These are phyloP conservation scores for Entomortierella beljakovae DNA, from an alignment of 192 early-diverging fungal species.

Conservation along the genomic window DNA sequence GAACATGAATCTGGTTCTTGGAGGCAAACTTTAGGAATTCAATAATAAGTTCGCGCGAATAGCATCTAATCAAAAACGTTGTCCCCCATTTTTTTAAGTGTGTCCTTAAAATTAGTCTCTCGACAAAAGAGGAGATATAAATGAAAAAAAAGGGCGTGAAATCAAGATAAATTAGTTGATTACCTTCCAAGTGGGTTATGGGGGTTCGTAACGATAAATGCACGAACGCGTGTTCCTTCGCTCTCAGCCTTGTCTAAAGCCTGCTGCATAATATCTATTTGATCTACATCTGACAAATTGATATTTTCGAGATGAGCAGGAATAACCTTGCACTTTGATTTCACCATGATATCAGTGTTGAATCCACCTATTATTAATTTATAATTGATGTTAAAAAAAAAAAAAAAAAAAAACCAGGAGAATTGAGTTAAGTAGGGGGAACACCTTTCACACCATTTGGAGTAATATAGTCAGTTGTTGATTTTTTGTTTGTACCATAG, in stretches of 20 bases:
- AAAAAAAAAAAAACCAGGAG: background rate
- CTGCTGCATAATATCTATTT: conserved; percentile 60
- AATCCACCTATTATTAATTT: conserved; percentile 59
- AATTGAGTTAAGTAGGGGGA: background rate
- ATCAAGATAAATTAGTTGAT: conserved; percentile 2
- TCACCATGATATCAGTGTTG: conserved; percentile 65
- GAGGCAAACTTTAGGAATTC: conserved; percentile 73
- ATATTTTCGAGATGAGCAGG: conserved; percentile 59
- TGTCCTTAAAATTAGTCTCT: too few species aligned
- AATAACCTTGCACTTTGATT: conserved; percentile 64
- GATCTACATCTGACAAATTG: conserved; percentile 43
- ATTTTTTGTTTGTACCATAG: conserved; percentile 65
- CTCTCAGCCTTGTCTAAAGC: conserved; percentile 57
- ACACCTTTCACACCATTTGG: background rate
- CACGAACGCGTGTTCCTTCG: conserved; percentile 58
- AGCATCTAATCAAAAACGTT: conserved; percentile 53
- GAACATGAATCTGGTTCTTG: conserved; percentile 68
- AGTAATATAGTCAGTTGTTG: too few species aligned
- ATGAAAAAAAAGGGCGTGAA: background rate
- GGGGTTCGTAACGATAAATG: conserved; percentile 79
- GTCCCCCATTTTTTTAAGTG: too few species aligned
- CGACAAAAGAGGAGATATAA: background rate
- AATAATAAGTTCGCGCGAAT: conserved; percentile 64
- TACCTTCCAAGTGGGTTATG: conserved; percentile 77
- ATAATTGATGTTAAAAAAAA: background rate